These are phyloP conservation scores for Talaromyces islandicus DNA, from an alignment of 2,329 filamentous ascomycete species.

Conservation along the genomic window DNA sequence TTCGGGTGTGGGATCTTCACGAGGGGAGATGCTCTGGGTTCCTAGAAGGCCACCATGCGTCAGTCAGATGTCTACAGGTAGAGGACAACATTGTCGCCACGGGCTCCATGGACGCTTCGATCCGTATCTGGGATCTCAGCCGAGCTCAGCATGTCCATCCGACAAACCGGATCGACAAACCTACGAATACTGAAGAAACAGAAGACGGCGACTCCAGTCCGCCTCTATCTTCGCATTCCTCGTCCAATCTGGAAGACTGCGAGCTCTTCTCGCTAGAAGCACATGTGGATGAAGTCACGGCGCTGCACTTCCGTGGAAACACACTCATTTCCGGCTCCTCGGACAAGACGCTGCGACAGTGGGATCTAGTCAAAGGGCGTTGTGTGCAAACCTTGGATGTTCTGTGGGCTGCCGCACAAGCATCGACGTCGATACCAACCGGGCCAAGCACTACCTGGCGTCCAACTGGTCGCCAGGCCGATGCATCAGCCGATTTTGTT, in stretches of 20 bases:
- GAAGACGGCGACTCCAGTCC: conserved; percentile 40
- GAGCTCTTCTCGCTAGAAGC: conserved; percentile 81
- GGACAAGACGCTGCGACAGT: conserved; percentile 95
- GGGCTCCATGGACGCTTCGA: conserved; percentile 89
- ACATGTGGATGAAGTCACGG: conserved; percentile 91
- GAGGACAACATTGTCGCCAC: conserved; percentile 94
- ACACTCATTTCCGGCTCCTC: conserved; percentile 91
- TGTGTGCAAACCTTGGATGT: conserved; percentile 97
- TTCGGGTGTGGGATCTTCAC: conserved; percentile 94
- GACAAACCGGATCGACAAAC: conserved; percentile 48
- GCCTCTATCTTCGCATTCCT: neutral
- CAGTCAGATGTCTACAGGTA: conserved; percentile 85
- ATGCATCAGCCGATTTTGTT: conserved; percentile 78
- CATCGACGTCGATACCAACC: conserved; percentile 61
- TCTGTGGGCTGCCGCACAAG: conserved; percentile 94
- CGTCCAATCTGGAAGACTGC: conserved; percentile 80
- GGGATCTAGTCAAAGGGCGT: conserved; percentile 95
- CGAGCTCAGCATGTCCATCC: conserved; percentile 73
- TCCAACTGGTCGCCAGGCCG: conserved; percentile 56
- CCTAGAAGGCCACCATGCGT: conserved; percentile 90
- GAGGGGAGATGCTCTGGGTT: conserved; percentile 85
- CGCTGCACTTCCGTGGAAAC: conserved; percentile 81
- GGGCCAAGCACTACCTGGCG: conserved; percentile 60
- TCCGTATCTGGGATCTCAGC: conserved; percentile 90
- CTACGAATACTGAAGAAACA: conserved; percentile 40